Conservation (phyloP, 495 filamentous ascomycete species). For the Neurospora sp. region DNA sequence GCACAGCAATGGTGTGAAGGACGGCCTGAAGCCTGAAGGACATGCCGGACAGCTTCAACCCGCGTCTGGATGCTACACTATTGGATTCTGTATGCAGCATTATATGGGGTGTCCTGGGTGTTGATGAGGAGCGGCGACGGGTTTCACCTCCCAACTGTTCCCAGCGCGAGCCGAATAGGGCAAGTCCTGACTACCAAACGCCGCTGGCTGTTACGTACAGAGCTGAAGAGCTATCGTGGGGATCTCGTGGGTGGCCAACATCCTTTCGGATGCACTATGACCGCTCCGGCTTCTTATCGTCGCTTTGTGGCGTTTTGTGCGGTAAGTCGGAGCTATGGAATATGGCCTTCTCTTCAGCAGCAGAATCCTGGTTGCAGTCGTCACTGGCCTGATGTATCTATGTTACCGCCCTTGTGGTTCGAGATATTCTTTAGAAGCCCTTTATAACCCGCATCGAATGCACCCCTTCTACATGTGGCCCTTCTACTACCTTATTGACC, state of each 20-base stretch:
- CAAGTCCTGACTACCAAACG: background rate
- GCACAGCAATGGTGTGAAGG: background rate
- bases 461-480: background rate
- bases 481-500: background rate
- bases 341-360: background rate
- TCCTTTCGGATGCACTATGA: background rate
- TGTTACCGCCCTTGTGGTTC: constrained; percentile 2
- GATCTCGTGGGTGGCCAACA: background rate
- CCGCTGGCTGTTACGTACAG: constrained; percentile 2
- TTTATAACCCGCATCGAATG: background rate
- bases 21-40: background rate
- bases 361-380: background rate
- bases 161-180: background rate
- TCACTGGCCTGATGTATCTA: background rate
- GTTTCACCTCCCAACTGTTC: background rate
- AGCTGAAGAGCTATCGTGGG: background rate
- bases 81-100: background rate
- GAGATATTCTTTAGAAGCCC: constrained; percentile 6
- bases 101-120: background rate
- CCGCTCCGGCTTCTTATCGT: background rate
- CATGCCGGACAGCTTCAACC: background rate
- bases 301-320: background rate
- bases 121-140: background rate
- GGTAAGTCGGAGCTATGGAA: background rate
- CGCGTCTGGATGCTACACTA: background rate